phyloP scores from a whole-genome alignment of 2,329 filamentous ascomycete species.

The Simplicillium sp. region DNA sequence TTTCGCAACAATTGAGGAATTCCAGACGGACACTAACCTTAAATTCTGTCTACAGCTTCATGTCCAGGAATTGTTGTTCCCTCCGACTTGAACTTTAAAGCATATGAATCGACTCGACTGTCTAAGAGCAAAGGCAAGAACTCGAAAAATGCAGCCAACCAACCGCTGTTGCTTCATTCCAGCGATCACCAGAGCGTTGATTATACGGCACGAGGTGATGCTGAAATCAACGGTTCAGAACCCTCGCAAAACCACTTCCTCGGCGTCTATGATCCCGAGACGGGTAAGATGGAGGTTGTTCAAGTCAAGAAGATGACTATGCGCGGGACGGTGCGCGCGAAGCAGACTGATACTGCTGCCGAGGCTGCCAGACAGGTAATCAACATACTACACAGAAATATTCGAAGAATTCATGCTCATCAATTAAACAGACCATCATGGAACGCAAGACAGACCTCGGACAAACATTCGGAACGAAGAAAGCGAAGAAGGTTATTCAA shows the following conservation, averaged over 20 bases:
- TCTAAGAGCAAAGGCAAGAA: slow-evolving; percentile 24
- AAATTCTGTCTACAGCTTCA: slow-evolving; percentile 14
- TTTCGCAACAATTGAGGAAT: too few species aligned
- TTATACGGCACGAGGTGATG: slow-evolving; percentile 47
- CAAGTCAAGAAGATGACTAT: slow-evolving; percentile 57
- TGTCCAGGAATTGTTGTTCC: slow-evolving; percentile 26
- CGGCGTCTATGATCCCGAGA: slow-evolving; percentile 52
- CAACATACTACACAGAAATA: background rate
- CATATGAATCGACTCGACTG: slow-evolving; percentile 33
- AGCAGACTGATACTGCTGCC: slow-evolving; percentile 40
- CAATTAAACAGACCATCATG: slow-evolving; percentile 37
- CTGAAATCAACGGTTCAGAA: slow-evolving; percentile 15
- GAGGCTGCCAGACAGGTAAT: slow-evolving; percentile 18
- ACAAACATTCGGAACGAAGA: slow-evolving; percentile 75
- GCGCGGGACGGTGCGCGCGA: slow-evolving; percentile 45
- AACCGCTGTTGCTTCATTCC: slow-evolving; percentile 49
- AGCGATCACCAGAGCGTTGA: slow-evolving; percentile 46
- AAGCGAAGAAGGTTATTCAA: slow-evolving; percentile 69
- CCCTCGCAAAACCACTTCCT: slow-evolving; percentile 51
- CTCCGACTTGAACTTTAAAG: slow-evolving; percentile 31
- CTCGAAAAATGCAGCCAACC: slow-evolving; percentile 27
- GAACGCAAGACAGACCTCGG: slow-evolving; percentile 62
- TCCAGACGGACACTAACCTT: slow-evolving; percentile 9
- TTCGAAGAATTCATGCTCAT: slow-evolving; percentile 14
- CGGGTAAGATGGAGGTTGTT: slow-evolving; percentile 49